Conservation (phyloP, 2,329 filamentous ascomycete genomes). For the Clonostachys rhizophaga region DNA sequence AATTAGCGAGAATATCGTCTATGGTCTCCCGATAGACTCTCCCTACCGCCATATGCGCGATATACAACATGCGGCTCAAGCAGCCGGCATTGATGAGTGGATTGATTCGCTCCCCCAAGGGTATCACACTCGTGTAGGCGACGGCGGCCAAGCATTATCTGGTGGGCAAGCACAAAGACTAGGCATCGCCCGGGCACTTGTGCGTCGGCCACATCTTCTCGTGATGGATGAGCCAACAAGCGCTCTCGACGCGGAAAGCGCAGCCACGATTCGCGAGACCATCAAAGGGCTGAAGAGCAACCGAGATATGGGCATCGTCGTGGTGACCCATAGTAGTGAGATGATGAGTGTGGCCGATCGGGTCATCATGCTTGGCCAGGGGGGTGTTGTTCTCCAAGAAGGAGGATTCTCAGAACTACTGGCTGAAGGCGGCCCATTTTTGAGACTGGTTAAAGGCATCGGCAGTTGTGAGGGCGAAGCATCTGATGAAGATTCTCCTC, state of each 20-base stretch:
- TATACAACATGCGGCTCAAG: conserved; percentile 46
- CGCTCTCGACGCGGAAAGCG: conserved; percentile 67
- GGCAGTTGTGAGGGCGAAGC: background rate
- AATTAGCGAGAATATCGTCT: conserved; percentile 76
- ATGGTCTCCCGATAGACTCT: conserved; percentile 60
- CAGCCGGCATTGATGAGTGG: conserved; percentile 71
- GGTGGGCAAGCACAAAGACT: conserved; percentile 82
- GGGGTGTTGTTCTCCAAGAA: conserved; percentile 55
- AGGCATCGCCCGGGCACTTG: conserved; percentile 74
- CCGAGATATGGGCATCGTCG: conserved; percentile 60
- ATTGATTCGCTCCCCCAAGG: conserved; percentile 60
- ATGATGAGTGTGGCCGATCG: conserved; percentile 83
- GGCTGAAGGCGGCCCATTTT: conserved; percentile 34
- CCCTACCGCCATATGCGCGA: conserved; percentile 37
- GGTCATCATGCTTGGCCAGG: conserved; percentile 68
- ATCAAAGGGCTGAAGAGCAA: conserved; percentile 42
- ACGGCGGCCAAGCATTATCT: conserved; percentile 68
- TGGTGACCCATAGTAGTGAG: conserved; percentile 76
- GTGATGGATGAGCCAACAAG: conserved; percentile 86
- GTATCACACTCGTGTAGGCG: conserved; percentile 65
- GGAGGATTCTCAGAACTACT: conserved; percentile 63
- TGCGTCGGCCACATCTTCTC: conserved; percentile 65
- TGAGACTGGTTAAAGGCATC: conserved; percentile 35
- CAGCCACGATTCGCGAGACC: conserved; percentile 58
- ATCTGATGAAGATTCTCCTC: too few relatives aligned